These are phyloP conservation scores for Tremella fuciformis DNA, from an alignment of 768 basidiomycete species.

Conservation along the genomic window DNA sequence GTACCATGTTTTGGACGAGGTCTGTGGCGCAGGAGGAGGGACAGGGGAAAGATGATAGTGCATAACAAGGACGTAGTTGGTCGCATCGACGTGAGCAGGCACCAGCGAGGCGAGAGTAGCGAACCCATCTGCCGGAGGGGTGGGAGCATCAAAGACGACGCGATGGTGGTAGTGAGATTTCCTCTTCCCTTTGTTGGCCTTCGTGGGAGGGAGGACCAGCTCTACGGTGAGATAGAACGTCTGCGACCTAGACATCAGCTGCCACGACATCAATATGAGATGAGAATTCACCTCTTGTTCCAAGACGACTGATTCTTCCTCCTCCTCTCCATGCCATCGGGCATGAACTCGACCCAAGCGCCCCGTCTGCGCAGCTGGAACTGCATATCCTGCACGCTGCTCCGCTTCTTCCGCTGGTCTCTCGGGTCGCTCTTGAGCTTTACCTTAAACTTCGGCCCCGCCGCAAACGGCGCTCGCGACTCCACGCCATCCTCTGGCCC, in stretches of 20 bases:
- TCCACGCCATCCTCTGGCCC: conserved; percentile 56
- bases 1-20: conserved; percentile 13
- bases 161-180: conserved; percentile 44
- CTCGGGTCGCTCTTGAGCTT: conserved; percentile 51
- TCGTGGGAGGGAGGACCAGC: conserved; percentile 52
- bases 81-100: conserved; percentile 1
- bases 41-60: conserved; percentile 37
- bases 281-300: conserved; percentile 67
- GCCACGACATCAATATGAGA: conserved; percentile 13
- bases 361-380: conserved; percentile 66
- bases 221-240: conserved; percentile 47
- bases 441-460: conserved; percentile 62
- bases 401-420: conserved; percentile 52
- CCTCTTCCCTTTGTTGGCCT: conserved; percentile 40
- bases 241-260: conserved; percentile 8
- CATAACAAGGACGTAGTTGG: conserved; percentile 25
- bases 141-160: not conserved
- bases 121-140: conserved; percentile 9
- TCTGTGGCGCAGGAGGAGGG: conserved; percentile 7
- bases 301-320: conserved; percentile 76
- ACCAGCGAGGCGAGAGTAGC: conserved; percentile 19
- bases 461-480: conserved; percentile 44
- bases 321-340: conserved; percentile 76
- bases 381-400: conserved; percentile 67
- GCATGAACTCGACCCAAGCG: conserved; percentile 72